A percentile compares a stretch with the other conserved stretches of the same genome.
These are phyloP conservation scores for Chaetomiaceae sp. DNA, from an alignment of 2,329 filamentous ascomycete species.

Conservation along the genomic window DNA sequence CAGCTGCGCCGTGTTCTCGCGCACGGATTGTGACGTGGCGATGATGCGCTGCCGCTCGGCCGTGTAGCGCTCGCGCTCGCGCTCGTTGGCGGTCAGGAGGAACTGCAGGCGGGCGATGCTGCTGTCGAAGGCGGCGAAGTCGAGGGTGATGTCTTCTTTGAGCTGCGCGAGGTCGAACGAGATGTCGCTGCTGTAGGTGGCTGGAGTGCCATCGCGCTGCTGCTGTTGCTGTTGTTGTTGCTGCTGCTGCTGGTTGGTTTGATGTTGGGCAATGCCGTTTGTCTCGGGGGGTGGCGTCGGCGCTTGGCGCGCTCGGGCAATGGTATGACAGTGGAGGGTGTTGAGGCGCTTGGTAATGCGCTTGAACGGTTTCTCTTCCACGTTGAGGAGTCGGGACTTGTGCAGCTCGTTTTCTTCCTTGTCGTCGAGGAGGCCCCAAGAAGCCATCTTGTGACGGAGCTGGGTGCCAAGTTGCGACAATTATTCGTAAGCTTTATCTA, in stretches of 20 bases:
- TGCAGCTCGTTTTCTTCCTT: constrained; percentile 80
- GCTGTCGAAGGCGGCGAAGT: constrained; percentile 84
- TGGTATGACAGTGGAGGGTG: constrained; percentile 60
- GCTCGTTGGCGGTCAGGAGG: constrained; percentile 74
- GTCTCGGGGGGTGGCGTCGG: constrained; percentile 64
- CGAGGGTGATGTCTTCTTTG: constrained; percentile 77
- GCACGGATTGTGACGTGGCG: constrained; percentile 70
- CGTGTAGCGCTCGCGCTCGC: constrained; percentile 79
- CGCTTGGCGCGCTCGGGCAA: constrained; percentile 46
- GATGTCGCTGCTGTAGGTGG: neutral
- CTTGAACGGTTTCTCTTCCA: constrained; percentile 90
- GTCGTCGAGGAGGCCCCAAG: constrained; percentile 67
- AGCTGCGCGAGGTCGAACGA: constrained; percentile 57
- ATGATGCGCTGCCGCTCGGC: constrained; percentile 75
- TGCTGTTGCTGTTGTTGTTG: too few relatives aligned
- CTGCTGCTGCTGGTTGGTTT: neutral
- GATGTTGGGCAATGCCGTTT: constrained; percentile 32
- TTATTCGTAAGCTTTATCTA: too few relatives aligned
- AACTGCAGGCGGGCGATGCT: constrained; percentile 86
- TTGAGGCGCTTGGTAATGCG: constrained; percentile 79
- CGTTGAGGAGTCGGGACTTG: constrained; percentile 77
- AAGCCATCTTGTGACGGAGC: constrained; percentile 35
- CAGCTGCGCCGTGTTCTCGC: constrained; percentile 68
- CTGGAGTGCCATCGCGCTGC: constrained; percentile 32
- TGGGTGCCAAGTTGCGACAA: too few relatives aligned